Conservation (phyloP, 768 basidiomycete genomes). For the Leccinum truebloodii region DNA sequence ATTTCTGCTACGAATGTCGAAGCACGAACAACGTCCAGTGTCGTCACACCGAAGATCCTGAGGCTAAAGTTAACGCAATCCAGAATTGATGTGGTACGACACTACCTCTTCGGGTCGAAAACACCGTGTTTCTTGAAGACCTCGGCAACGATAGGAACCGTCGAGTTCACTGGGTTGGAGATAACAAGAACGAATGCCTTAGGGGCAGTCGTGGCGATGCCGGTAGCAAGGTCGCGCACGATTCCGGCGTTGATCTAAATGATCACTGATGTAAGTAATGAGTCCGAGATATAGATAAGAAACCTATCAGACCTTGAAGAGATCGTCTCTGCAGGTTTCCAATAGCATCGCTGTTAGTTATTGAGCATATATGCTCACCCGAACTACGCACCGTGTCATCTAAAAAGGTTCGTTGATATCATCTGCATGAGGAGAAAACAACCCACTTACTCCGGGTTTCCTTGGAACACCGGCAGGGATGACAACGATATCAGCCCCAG, state of each 20-base stretch:
- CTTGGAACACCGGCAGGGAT: slow-evolving; percentile 97
- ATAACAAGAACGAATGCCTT: slow-evolving; percentile 95
- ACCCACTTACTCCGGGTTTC: slow-evolving; percentile 79
- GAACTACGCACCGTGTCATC: slow-evolving; percentile 50
- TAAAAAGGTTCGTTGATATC: slow-evolving; percentile 20
- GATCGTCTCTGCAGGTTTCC: slow-evolving; percentile 68
- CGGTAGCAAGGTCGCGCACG: slow-evolving; percentile 88
- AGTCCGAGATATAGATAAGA: background rate
- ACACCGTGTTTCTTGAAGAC: slow-evolving; percentile 91
- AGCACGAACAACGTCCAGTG: slow-evolving; percentile 96
- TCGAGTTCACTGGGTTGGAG: slow-evolving; percentile 99
- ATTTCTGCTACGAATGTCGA: slow-evolving; percentile 92
- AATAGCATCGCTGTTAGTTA: slow-evolving; percentile 12
- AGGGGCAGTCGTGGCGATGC: slow-evolving; percentile 79
- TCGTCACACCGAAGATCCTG: slow-evolving; percentile 97
- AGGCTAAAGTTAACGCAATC: slow-evolving; percentile 2
- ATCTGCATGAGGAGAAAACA: background rate
- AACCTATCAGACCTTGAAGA: slow-evolving; percentile 75
- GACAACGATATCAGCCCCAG: slow-evolving; percentile 86
- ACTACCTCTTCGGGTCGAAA: slow-evolving; percentile 87
- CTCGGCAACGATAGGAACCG: slow-evolving; percentile 95
- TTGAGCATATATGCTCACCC: background rate
- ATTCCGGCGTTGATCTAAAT: slow-evolving; percentile 95
- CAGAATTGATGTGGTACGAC: slow-evolving; percentile 8
- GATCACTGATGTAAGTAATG: slow-evolving; percentile 2